Evolutionary conservation across 345 rosid species (phyloP), one percentile per base, ranked within the genome.

Genomic region (Citrus inodora): DNA sequence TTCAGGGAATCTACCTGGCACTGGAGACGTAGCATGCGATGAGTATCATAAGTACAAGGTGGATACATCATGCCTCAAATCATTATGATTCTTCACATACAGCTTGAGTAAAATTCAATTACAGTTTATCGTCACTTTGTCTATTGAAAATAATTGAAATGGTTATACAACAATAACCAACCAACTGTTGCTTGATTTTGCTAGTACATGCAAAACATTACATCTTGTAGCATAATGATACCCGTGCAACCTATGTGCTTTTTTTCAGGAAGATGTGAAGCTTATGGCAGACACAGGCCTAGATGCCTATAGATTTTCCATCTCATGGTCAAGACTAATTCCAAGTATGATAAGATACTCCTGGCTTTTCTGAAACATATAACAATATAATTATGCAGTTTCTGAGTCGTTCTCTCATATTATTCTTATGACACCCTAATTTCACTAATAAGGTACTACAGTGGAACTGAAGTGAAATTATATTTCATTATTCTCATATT

Each of bases 321-420:
- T 92, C 76, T 92, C 98, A n/a, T 92, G 92, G 94, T 87, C 96
- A 30, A 90, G 96, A 76, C 93, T 93, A 63, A 87, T 92, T 64
- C 98, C 92, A 33, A 73, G 98, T 91, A 88, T 17, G 78, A 22
- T 67, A 25, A 69, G 60, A 60, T 46, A 35, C 70, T 33, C 51
- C 48, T 73, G 25, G 24, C 21, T 70, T 37, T 65, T 56, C 28
- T 66, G 51, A 70, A 55, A 22, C 37, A 4, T 37, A 51, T 2
- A 56, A 7, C 24, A 59, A n/a, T n/a, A n/a, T n/a, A n/a, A 56
- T 10, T 27, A 3, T 42, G 66, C 48, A 16, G 35, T 60, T 37
- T 70, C 21, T 25, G 9, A 30, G 40, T 53, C 25, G 38, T 24
- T 3, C 11, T 38, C 48, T 13, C 46, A 6, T 25, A 38, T 56